These are phyloP conservation scores for Trichocomaceae sp. DNA, from an alignment of 2,329 filamentous ascomycete species.

Conservation along the genomic window DNA sequence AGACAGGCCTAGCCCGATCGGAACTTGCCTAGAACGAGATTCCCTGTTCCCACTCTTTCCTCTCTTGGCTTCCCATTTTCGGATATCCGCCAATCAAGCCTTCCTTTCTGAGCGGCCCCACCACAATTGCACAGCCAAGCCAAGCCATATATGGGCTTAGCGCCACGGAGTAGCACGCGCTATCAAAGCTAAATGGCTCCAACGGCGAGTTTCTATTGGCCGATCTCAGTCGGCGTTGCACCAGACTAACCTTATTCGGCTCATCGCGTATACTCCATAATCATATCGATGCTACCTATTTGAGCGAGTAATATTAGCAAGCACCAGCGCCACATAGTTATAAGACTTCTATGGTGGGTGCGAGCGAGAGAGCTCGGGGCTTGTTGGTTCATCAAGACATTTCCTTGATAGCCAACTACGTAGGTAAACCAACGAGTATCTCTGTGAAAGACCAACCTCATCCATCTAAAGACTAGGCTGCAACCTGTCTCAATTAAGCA, in stretches of 20 bases:
- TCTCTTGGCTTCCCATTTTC: not conserved
- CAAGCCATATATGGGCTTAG: not conserved
- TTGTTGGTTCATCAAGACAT: too few species aligned
- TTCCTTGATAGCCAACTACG: too few species aligned
- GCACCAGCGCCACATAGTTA: too few species aligned
- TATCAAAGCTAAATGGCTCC: too few species aligned
- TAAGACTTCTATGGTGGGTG: too few species aligned
- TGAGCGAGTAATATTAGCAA: too few species aligned
- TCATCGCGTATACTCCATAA: not conserved
- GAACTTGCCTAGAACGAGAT: not conserved
- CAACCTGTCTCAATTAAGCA: too few species aligned
- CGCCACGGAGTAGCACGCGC: not conserved
- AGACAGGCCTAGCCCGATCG: not conserved
- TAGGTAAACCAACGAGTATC: too few species aligned
- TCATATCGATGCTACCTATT: too few species aligned
- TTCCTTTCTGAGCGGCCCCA: not conserved
- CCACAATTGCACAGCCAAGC: not conserved
- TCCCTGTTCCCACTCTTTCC: not conserved
- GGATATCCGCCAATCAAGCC: not conserved
- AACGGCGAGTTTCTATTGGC: not conserved
- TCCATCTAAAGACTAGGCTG: too few species aligned
- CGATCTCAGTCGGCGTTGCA: conserved; percentile 6
- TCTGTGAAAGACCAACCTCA: too few species aligned
- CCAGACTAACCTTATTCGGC: not conserved
- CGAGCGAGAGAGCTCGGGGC: too few species aligned